Conservation (phyloP, 140 eudicot genomes). For the Oenanthe javanica region DNA sequence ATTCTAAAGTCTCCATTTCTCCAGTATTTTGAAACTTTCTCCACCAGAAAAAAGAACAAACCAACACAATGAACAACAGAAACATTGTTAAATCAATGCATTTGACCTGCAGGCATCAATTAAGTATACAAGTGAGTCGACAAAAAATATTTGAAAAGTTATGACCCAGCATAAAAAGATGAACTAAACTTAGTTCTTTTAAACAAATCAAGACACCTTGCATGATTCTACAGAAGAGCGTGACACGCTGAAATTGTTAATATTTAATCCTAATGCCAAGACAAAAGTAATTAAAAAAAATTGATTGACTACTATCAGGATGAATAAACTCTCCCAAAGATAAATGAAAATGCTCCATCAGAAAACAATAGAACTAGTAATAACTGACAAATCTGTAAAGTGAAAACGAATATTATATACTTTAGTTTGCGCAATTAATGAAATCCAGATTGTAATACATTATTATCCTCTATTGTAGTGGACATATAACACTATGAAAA, state of each 20-base stretch:
- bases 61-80: constrained; percentile 18
- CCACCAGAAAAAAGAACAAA: constrained; percentile 29
- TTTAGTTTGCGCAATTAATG: background rate
- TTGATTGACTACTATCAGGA: background rate
- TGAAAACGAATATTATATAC: background rate
- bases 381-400: background rate
- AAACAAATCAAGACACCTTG: background rate
- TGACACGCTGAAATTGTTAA: background rate
- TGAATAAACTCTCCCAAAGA: background rate
- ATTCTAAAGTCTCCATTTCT: constrained; percentile 21
- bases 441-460: background rate
- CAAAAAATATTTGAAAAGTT: background rate
- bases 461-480: background rate
- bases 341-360: background rate
- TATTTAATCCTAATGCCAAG: background rate
- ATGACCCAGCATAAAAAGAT: background rate
- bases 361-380: background rate
- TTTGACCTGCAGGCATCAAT: constrained; percentile 23
- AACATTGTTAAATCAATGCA: constrained; percentile 28
- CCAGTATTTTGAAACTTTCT: constrained; percentile 14
- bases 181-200: background rate
- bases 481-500: background rate
- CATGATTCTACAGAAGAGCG: background rate
- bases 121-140: background rate
- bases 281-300: background rate